These are phyloP conservation scores for Tranzscheliella williamsii DNA, from an alignment of 1,284 basidiomycete genomes.

Conservation along the genomic window DNA sequence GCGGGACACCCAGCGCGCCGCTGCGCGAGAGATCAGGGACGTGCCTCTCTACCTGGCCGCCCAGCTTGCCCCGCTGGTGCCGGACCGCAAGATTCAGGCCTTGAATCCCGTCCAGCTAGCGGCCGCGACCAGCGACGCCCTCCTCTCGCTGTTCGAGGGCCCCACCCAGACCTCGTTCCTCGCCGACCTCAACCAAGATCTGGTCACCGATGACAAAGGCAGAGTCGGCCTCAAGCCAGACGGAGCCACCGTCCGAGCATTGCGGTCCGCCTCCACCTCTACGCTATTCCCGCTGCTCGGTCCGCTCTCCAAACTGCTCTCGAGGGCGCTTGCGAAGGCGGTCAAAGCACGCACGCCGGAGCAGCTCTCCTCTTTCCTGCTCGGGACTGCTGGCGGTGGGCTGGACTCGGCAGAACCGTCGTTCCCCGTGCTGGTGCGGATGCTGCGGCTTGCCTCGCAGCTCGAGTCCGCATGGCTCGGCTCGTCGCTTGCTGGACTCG, in stretches of 20 bases:
- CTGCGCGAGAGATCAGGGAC: slow-evolving; percentile 20
- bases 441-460: slow-evolving; percentile 26
- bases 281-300: slow-evolving; percentile 46
- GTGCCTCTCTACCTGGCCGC: slow-evolving; percentile 43
- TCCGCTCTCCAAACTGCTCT: slow-evolving; percentile 51
- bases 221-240: slow-evolving; percentile 1
- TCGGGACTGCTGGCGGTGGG: slow-evolving; percentile 16
- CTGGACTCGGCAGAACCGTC: slow-evolving; percentile 9
- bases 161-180: slow-evolving; percentile 11
- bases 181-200: slow-evolving; percentile 15
- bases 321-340: slow-evolving; percentile 34
- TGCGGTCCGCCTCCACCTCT: slow-evolving; percentile 8
- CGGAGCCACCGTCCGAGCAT: slow-evolving; percentile 3
- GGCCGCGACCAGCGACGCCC: slow-evolving; percentile 29
- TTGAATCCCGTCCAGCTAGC: slow-evolving; percentile 31
- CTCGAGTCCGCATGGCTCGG: slow-evolving; percentile 28
- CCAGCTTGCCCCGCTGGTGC: slow-evolving; percentile 34
- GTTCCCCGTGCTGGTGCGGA: slow-evolving; percentile 30
- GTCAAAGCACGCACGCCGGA: slow-evolving; percentile 19
- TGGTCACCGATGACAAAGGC: background rate
- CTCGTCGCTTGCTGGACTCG: slow-evolving; percentile 24
- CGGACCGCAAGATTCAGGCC: slow-evolving; percentile 35
- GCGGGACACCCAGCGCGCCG: slow-evolving; percentile 4
- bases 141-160: slow-evolving; percentile 40
- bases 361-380: slow-evolving; percentile 23